A percentile compares a stretch with the other conserved stretches of the same genome.
These are phyloP conservation scores for Agapanthus africanus DNA, from an alignment of 106 monocot genomes.

Conservation along the genomic window DNA sequence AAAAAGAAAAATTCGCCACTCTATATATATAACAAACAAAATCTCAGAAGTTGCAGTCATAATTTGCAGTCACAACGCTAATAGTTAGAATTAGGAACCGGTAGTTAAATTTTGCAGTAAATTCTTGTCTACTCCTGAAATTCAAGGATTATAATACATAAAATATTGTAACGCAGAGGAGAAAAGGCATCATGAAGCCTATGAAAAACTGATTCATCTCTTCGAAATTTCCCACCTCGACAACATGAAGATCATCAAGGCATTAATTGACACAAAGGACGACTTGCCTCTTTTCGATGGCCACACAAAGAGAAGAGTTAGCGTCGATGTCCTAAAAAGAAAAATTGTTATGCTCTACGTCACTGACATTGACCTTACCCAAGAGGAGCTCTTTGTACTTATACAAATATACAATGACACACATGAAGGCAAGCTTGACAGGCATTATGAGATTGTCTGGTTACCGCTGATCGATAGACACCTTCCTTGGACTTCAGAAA, in stretches of 20 bases:
- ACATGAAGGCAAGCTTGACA: conserved; percentile 45
- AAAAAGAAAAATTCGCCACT: not conserved
- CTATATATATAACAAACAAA: not conserved
- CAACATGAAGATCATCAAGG: conserved; percentile 74
- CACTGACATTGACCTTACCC: conserved; percentile 54
- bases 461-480: conserved; percentile 52
- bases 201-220: conserved; percentile 45
- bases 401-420: conserved; percentile 61
- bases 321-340: conserved; percentile 54
- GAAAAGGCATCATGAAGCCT: conserved; percentile 56
- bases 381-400: conserved; percentile 71
- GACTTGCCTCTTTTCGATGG: conserved; percentile 59
- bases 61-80: no score
- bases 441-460: conserved; percentile 79
- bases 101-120: no score
- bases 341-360: conserved; percentile 74
- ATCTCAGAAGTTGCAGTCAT: not conserved
- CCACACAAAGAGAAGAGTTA: conserved; percentile 37
- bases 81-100: no score
- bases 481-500: conserved; percentile 24
- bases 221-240: conserved; percentile 61
- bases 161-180: conserved; percentile 36
- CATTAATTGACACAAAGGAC: conserved; percentile 55
- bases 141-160: not conserved
- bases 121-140: not conserved